Percentiles rank a stretch among this genome's conserved stretches.
Evolutionary conservation across 2,329 filamentous ascomycete genomes (phyloP).

Genomic region (Rhynchosporium secalis): DNA sequence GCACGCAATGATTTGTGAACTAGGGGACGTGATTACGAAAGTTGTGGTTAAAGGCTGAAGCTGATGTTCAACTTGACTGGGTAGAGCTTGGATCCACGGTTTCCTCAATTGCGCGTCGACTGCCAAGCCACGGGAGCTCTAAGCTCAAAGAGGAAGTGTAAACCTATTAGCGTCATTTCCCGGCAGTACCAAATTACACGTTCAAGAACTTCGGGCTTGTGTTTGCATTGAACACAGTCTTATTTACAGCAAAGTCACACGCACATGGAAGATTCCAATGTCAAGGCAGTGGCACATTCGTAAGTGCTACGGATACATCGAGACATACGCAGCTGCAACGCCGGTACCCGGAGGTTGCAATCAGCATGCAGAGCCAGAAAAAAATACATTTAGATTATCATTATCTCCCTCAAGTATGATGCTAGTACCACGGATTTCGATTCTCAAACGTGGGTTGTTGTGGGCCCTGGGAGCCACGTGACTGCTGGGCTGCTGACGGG

Average conservation of each 20-base stretch:
- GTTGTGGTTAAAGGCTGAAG: not conserved
- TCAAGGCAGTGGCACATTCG: too few relatives aligned
- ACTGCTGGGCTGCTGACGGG: not conserved
- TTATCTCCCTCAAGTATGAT: not conserved
- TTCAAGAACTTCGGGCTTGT: too few relatives aligned
- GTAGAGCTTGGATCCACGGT: conserved; percentile 8
- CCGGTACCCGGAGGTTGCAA: not conserved
- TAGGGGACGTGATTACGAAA: not conserved
- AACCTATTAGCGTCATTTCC: not conserved
- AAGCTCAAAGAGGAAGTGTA: not conserved
- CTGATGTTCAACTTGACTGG: not conserved
- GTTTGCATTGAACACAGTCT: too few relatives aligned
- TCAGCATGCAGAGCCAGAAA: not conserved
- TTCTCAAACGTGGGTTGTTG: not conserved
- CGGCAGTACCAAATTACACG: too few relatives aligned
- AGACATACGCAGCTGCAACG: too few relatives aligned
- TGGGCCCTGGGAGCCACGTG: not conserved
- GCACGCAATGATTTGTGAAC: not conserved
- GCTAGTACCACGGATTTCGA: not conserved
- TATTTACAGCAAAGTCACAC: too few relatives aligned
- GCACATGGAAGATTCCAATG: too few relatives aligned
- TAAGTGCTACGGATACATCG: too few relatives aligned
- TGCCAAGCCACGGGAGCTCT: conserved; percentile 11
- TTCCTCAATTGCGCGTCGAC: conserved; percentile 17
- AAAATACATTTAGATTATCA: not conserved